Percentiles rank a stretch among this genome's conserved stretches.
Evolutionary conservation across 2,329 filamentous ascomycete genomes (phyloP).

Genomic region (Cladorrhinum sp.): DNA sequence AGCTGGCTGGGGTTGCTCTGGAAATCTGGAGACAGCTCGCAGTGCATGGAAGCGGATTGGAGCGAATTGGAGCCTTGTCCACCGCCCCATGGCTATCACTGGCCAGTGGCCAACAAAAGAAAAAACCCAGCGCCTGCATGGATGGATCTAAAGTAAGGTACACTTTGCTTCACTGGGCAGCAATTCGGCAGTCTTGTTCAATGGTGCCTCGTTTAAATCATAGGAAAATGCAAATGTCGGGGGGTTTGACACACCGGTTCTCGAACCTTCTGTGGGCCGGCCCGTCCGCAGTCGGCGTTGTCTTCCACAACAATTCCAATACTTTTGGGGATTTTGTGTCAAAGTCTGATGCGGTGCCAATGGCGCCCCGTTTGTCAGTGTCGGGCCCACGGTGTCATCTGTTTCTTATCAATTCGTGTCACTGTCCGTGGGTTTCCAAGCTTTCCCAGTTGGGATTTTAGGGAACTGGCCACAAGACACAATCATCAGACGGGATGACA

Average conservation of each 20-base stretch:
- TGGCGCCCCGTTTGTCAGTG: background rate
- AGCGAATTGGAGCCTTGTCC: background rate
- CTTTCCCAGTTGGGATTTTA: background rate
- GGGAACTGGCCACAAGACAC: background rate
- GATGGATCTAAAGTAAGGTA: background rate
- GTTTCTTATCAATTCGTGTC: background rate
- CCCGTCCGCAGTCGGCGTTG: slow-evolving; percentile 13
- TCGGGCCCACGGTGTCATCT: background rate
- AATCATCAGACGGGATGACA: slow-evolving; percentile 1
- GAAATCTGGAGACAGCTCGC: slow-evolving; percentile 16
- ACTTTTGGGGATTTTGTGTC: too few species aligned
- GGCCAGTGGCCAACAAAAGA: slow-evolving; percentile 4
- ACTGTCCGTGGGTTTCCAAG: background rate
- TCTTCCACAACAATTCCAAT: too few species aligned
- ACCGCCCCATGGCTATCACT: background rate
- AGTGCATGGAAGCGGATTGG: background rate
- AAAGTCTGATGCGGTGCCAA: too few species aligned
- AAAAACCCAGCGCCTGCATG: background rate
- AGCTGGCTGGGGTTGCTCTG: slow-evolving; percentile 29
- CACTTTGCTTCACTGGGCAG: background rate
- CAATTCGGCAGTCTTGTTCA: background rate
- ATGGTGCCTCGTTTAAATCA: slow-evolving; percentile 8
- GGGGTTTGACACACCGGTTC: slow-evolving; percentile 32
- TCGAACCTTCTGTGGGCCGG: slow-evolving; percentile 44
- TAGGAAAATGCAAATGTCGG: slow-evolving; percentile 16